These are phyloP conservation scores for Arachnomyces sp. DNA, from an alignment of 2,329 filamentous ascomycete genomes.

Conservation along the genomic window DNA sequence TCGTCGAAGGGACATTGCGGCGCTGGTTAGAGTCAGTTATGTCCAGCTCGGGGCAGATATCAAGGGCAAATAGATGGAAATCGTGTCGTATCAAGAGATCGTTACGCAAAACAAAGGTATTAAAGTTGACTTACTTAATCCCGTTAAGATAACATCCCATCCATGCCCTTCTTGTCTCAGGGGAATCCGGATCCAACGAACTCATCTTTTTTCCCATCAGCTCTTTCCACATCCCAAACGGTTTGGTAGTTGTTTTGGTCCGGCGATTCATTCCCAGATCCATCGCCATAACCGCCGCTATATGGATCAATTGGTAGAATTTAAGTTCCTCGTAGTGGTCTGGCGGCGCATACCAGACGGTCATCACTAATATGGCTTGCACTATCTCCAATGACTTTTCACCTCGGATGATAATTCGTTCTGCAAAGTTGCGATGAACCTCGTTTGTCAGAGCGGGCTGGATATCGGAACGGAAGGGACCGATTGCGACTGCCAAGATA, in stretches of 20 bases:
- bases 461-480: conserved; percentile 44
- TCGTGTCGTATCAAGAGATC: no score
- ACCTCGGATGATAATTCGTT: conserved; percentile 65
- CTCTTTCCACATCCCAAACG: conserved; percentile 30
- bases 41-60: no score
- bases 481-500: conserved; percentile 49
- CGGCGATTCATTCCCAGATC: conserved; percentile 69
- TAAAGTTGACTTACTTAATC: conserved; percentile 40
- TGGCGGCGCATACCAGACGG: conserved; percentile 81
- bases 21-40: conserved; percentile 30
- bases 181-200: conserved; percentile 42
- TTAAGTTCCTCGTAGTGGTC: conserved; percentile 79
- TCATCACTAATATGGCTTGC: conserved; percentile 65
- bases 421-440: conserved; percentile 64
- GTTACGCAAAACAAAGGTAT: no score
- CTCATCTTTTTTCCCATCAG: conserved; percentile 30
- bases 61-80: no score
- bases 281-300: conserved; percentile 72
- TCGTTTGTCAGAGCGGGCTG: conserved; percentile 61
- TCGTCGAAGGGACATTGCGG: conserved; percentile 51
- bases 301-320: conserved; percentile 80
- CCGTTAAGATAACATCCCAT: conserved; percentile 55
- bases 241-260: conserved; percentile 27
- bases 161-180: conserved; percentile 54
- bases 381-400: conserved; percentile 78